Percentiles rank a stretch among this genome's conserved stretches.
Conservation (phyloP, 1,284 basidiomycete species). For the Rhizoctonia solani region DNA sequence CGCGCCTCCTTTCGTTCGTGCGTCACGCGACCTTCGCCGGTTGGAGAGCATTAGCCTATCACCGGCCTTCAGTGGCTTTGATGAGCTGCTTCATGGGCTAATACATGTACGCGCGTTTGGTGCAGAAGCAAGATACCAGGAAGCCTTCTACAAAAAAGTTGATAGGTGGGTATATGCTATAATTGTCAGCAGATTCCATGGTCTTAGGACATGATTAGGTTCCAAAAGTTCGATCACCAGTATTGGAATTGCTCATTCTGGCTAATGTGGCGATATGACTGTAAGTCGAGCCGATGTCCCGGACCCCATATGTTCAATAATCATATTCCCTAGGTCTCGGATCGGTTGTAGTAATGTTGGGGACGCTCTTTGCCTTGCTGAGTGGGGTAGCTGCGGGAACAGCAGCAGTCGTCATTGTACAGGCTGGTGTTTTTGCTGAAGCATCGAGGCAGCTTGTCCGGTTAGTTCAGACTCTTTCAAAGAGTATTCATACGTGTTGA, state of each 20-base stretch:
- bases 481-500: not conserved
- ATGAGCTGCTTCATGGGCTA: conserved; percentile 76
- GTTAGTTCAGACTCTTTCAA: conserved; percentile 32
- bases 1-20: conserved; percentile 67
- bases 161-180: conserved; percentile 52
- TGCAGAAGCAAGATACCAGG: conserved; percentile 76
- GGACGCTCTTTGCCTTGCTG: conserved; percentile 72
- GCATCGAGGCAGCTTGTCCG: conserved; percentile 64
- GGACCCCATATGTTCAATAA: conserved; percentile 1
- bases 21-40: conserved; percentile 71
- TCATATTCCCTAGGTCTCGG: conserved; percentile 58
- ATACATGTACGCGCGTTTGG: conserved; percentile 81
- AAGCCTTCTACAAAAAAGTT: conserved; percentile 71
- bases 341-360: conserved; percentile 72
- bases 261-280: conserved; percentile 74
- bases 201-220: conserved; percentile 43
- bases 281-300: conserved; percentile 47
- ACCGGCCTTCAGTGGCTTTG: conserved; percentile 74
- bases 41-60: conserved; percentile 71
- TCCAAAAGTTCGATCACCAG: conserved; percentile 71
- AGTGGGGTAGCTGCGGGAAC: conserved; percentile 68
- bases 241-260: conserved; percentile 71
- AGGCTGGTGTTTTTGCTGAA: conserved; percentile 70
- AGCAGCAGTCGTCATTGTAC: conserved; percentile 79
- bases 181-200: conserved; percentile 37